Base-by-base conservation (phyloP, 306 rosid genomes). In the Cucurbita ficifolia region DNA sequence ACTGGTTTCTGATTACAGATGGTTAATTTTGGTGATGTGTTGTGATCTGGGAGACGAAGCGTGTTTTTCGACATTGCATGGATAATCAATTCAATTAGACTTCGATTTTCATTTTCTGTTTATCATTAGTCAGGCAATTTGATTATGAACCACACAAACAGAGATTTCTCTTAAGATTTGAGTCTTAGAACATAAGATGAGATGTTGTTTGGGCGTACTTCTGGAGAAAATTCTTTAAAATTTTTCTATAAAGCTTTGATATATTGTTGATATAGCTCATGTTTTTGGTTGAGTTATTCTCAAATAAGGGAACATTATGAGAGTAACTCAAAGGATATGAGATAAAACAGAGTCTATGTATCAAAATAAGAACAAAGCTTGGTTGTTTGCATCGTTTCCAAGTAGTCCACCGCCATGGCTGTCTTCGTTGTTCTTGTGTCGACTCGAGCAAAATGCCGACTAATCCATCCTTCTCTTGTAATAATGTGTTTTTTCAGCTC, bases 401-500 rank as follows among this genome's bases (percentile, higher is more conserved):
- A 50, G 5, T 19, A 40, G 45, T 13, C 7, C 55, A 0, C 0
- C 16, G 35, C n/a, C 42, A 58, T 58, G 10, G 8, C 8, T 59
- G 65, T 13, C 58, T 53, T 53, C 10, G 11, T 33, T 72, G 3
- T 74, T 12, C 53, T 51, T 57, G 3, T 57, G 17, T 76, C 8
- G 1, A 17, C 49, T 38, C 24, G 24, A 42, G 18, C 40, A 24
- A 24, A 43, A 35, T 16, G 24, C 75, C 18, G 12, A 8, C 50
- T 39, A 8, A 1, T n/a, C 8, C 43, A 10, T 45, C 45, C 43
- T 74, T 58, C 48, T 75, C 38, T 29, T 56, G 6, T 70, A 22
- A 71, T 58, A 53, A 3, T 43, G 35, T 65, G 24, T 75, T 50
- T 16, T 21, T 82, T 69, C 87, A 94, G 99, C 78, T 92, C 97